Conservation (phyloP, 129 eudicot genomes). For the Flaveria robusta region DNA sequence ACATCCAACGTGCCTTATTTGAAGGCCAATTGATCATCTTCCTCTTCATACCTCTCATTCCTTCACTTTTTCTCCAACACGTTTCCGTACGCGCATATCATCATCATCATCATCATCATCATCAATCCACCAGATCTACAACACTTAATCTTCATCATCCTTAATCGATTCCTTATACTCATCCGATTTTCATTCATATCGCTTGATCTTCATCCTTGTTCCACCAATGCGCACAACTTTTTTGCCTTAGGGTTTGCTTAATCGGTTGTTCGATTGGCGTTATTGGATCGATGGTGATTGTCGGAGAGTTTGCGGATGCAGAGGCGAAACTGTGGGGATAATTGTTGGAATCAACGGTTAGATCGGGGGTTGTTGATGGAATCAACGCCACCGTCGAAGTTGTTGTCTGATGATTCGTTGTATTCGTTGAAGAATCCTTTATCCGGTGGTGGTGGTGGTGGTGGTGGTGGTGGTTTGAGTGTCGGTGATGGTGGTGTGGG, state of each 20-base stretch:
- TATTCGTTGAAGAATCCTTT: neutral
- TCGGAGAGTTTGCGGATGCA: neutral
- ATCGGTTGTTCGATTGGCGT: neutral
- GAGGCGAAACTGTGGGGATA: neutral
- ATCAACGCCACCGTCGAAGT: neutral
- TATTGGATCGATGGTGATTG: neutral
- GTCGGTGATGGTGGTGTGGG: conserved; percentile 42
- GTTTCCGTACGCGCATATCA: neutral
- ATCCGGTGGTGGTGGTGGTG: neutral
- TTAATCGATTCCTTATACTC: neutral
- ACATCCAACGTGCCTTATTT: too few species aligned
- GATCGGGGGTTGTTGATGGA: conserved; percentile 10
- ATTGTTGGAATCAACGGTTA: neutral
- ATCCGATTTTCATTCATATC: neutral
- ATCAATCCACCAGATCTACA: conserved; percentile 5
- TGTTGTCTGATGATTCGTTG: neutral
- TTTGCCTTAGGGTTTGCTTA: neutral
- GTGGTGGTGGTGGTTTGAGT: conserved; percentile 23
- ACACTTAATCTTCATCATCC: neutral
- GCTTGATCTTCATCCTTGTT: neutral
- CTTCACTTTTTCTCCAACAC: neutral
- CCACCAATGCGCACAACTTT: neutral
- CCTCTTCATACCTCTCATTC: neutral
- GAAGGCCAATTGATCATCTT: neutral
- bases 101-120: neutral